Evolutionary conservation across 495 filamentous ascomycete species (phyloP), one percentile per base, ranked within the genome.

Genomic region (Xylaria nigripes): DNA sequence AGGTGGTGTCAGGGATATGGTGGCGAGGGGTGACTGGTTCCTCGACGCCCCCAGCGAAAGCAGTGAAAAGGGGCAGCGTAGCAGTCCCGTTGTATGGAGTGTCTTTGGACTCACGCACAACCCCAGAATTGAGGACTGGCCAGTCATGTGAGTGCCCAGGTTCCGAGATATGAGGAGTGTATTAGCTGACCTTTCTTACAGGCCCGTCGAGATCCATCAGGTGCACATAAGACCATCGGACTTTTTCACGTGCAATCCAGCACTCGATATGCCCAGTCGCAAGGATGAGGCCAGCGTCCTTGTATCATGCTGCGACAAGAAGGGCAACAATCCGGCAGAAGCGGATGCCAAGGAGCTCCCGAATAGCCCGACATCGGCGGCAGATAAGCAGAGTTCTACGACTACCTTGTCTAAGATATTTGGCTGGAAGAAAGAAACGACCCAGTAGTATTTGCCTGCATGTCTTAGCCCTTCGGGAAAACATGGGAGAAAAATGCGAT

Each of bases 61-160:
- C 18, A 50, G 50, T 10, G 59, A 54, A 38, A 58, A 45, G 56
- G 64, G 63, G n/a, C 56, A 56, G 55, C 59, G 62, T 38, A 66
- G 65, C 30, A 63, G 55, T 18, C 70, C 82, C 8, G 79, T 86
- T 5, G 60, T 86, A 7, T 86, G 82, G 82, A 75, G 72, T 24
- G 68, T 74, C 7, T 84, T 86, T 65, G 80, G 81, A 12, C 64
- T 84, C 30, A 84, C 73, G 16, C 82, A 84, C 50, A 79, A 80
- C 36, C 80, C 81, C 0, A 61, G 81, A 15, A 72, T 80, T 10
- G 81, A 82, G 54, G 81, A 84, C 60, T 83, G 78, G 68, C 80
- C 82, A 18, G 80, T 85, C 8, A 83, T 83, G 66, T 72, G 45
- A 72, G 71, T 72, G 19, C 23, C 10, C 12, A 8, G 40, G 40